Conservation (phyloP, 1,284 basidiomycete species). For the Leccinum subfulvum region DNA sequence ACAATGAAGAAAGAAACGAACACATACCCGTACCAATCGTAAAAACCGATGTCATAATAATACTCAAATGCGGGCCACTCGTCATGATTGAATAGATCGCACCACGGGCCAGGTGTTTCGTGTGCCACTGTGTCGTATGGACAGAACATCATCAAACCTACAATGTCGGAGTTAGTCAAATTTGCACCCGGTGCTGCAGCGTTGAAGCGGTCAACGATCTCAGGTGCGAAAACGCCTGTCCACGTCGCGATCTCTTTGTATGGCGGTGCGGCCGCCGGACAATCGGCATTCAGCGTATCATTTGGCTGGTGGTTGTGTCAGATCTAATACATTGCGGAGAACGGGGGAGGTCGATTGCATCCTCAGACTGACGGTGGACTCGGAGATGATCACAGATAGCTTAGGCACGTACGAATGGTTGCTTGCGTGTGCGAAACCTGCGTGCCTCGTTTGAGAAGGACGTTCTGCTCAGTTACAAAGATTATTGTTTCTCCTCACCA, state of each 20-base stretch:
- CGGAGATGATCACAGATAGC: constrained; percentile 52
- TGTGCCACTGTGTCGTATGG: constrained; percentile 69
- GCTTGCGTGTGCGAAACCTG: constrained; percentile 54
- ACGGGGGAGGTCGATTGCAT: not conserved
- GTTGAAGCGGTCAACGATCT: constrained; percentile 66
- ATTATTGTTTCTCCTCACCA: no score
- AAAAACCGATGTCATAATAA: constrained; percentile 69
- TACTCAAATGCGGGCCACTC: constrained; percentile 71
- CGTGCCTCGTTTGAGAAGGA: constrained; percentile 1
- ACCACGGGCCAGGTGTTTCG: constrained; percentile 63
- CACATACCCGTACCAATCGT: constrained; percentile 66
- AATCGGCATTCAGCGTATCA: constrained; percentile 69
- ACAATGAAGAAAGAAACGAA: not conserved
- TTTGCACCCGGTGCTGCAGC: constrained; percentile 58
- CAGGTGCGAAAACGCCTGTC: constrained; percentile 52
- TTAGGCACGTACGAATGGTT: constrained; percentile 38
- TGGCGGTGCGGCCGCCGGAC: constrained; percentile 54
- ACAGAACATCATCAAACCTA: constrained; percentile 70
- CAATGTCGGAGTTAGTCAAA: constrained; percentile 55
- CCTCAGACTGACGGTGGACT: constrained; percentile 43
- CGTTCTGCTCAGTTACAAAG: not conserved
- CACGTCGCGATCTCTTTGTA: constrained; percentile 46
- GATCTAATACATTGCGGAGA: not conserved
- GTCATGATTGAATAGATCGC: constrained; percentile 55
- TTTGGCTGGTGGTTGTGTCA: constrained; percentile 43